A percentile compares a stretch with the other conserved stretches of the same genome.
Evolutionary conservation across 192 early-diverging fungal genomes (phyloP).

Genomic region (Coemansia sp.): DNA sequence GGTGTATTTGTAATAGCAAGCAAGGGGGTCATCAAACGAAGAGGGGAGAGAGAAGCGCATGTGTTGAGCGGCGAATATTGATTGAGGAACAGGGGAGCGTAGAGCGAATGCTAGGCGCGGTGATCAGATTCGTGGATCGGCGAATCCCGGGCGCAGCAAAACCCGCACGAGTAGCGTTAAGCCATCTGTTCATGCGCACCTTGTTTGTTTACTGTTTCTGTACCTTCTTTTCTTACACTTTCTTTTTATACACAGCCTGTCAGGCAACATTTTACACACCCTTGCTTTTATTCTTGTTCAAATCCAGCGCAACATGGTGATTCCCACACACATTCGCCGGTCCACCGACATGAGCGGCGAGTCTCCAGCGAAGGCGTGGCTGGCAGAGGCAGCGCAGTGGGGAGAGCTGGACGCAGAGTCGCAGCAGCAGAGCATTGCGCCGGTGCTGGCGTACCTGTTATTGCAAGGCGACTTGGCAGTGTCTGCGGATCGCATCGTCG

Average conservation of each 20-base stretch:
- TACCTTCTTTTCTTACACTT: neutral
- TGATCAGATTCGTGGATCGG: no score
- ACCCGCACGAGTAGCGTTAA: no score
- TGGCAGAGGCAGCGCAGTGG: neutral
- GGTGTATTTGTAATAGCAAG: no score
- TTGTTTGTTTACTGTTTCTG: no score
- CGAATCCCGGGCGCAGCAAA: no score
- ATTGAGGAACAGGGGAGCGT: no score
- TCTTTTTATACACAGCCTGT: neutral
- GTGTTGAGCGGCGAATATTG: neutral
- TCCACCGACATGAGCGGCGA: neutral
- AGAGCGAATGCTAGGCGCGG: no score
- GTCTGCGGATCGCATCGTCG: slow-evolving; percentile 6
- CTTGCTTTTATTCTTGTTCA: neutral
- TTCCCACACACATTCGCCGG: slow-evolving; percentile 6
- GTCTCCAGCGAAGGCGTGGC: neutral
- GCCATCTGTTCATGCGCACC: no score
- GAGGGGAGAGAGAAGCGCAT: neutral
- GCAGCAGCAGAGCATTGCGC: neutral
- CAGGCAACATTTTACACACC: neutral
- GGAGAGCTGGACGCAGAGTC: neutral
- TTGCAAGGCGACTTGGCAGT: neutral
- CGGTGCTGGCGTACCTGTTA: neutral
- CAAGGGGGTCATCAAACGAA: no score
- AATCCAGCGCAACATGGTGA: neutral